These are phyloP conservation scores for Termitomyces sp. DNA, from an alignment of 768 basidiomycete species.

Conservation along the genomic window DNA sequence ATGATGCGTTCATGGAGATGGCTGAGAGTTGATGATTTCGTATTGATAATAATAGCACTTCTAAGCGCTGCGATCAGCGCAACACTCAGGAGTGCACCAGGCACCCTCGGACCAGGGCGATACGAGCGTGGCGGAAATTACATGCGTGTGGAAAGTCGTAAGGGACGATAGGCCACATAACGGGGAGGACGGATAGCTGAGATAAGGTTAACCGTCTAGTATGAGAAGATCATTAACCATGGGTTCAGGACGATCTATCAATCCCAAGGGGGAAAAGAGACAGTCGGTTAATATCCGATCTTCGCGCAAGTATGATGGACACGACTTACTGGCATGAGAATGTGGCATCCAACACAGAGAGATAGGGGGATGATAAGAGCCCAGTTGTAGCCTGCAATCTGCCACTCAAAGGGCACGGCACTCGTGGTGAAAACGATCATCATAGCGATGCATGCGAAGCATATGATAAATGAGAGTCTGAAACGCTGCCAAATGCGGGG, in stretches of 20 bases:
- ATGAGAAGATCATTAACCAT: slow-evolving; percentile 81
- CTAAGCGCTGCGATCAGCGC: background rate
- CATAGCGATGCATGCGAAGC: slow-evolving; percentile 49
- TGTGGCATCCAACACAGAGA: slow-evolving; percentile 60
- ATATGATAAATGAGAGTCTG: slow-evolving; percentile 64
- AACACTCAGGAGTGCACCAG: background rate
- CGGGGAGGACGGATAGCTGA: background rate
- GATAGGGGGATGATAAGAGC: slow-evolving; percentile 72
- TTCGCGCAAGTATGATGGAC: background rate
- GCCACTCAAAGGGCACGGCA: slow-evolving; percentile 59
- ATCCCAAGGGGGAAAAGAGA: slow-evolving; percentile 3
- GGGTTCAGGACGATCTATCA: slow-evolving; percentile 72
- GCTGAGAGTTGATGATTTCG: background rate
- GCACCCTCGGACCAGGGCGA: background rate
- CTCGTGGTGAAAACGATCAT: slow-evolving; percentile 56
- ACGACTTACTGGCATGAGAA: slow-evolving; percentile 62
- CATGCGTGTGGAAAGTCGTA: background rate
- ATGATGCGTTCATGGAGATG: background rate
- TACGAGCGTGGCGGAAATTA: background rate
- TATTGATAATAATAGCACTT: background rate
- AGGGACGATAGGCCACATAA: background rate
- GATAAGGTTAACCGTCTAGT: slow-evolving; percentile 19
- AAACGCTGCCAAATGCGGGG: slow-evolving; percentile 80
- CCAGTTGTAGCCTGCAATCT: slow-evolving; percentile 57
- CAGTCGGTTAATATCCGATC: background rate